Conservation (phyloP, 305 asterid genomes). For the Fraxinus albicans region DNA sequence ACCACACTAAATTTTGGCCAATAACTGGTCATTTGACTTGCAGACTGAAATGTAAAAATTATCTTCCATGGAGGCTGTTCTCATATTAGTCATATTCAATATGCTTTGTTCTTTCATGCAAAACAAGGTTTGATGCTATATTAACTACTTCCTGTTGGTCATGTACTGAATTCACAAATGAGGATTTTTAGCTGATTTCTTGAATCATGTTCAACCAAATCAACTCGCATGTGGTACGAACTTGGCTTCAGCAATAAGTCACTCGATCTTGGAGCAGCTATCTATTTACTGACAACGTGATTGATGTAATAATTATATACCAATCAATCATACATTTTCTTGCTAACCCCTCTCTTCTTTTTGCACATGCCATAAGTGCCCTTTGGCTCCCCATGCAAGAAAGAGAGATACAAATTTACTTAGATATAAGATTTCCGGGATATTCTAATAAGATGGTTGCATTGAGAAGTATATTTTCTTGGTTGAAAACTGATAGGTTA, state of each 20-base stretch:
- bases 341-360: not conserved
- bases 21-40: not conserved
- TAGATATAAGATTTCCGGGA: not conserved
- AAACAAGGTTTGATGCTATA: not conserved
- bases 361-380: not conserved
- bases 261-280: not conserved
- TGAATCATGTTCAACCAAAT: not conserved
- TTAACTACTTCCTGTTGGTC: not conserved
- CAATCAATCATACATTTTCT: not conserved
- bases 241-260: not conserved
- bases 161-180: not conserved
- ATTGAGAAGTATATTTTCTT: not conserved
- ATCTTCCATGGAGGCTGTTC: not conserved
- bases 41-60: not conserved
- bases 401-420: not conserved
- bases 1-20: not conserved
- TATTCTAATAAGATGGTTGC: not conserved
- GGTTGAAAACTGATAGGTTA: not conserved
- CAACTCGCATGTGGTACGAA: not conserved
- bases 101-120: not conserved
- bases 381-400: not conserved
- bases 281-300: not conserved
- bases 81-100: not conserved
- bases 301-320: too few species aligned
- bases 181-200: not conserved